These are phyloP conservation scores for Aphanomyces cochlioides DNA, from an alignment of 352 stramenopile genomes.

Conservation along the genomic window DNA sequence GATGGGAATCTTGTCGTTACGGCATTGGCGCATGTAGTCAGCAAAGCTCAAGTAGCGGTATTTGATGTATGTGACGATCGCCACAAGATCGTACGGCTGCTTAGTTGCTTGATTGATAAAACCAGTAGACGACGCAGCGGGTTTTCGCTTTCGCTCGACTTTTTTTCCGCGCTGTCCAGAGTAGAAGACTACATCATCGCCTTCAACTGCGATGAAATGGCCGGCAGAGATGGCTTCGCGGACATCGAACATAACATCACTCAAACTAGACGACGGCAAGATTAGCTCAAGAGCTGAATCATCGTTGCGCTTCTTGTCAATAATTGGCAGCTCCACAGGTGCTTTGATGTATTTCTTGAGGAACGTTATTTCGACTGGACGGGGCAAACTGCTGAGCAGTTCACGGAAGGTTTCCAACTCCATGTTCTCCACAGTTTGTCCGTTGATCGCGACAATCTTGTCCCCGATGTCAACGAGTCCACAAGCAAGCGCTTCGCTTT, in stretches of 20 bases:
- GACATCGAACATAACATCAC: not conserved
- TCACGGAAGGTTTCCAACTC: not conserved
- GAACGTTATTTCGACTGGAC: conserved; percentile 15
- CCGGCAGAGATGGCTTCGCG: not conserved
- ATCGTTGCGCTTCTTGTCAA: not conserved
- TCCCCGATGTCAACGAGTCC: not conserved
- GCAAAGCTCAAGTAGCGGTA: conserved; percentile 11
- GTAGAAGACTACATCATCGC: conserved; percentile 9
- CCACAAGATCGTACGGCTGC: not conserved
- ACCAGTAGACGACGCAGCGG: not conserved
- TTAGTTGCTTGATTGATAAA: not conserved
- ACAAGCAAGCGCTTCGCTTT: conserved; percentile 7
- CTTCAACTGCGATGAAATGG: not conserved
- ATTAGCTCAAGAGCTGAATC: not conserved
- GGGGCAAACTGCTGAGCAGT: not conserved
- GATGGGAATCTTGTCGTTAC: not conserved
- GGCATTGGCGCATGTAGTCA: conserved; percentile 5
- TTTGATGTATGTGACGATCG: conserved; percentile 9
- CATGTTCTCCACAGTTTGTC: not conserved
- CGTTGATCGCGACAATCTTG: conserved; percentile 23
- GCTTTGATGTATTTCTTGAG: not conserved
- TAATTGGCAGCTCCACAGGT: not conserved
- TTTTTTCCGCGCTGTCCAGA: not conserved
- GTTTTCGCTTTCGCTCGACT: not conserved
- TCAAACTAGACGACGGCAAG: not conserved